Evolutionary conservation across 1,139 yeast species (phyloP).

Genomic region (Kodamaea alishanica): DNA sequence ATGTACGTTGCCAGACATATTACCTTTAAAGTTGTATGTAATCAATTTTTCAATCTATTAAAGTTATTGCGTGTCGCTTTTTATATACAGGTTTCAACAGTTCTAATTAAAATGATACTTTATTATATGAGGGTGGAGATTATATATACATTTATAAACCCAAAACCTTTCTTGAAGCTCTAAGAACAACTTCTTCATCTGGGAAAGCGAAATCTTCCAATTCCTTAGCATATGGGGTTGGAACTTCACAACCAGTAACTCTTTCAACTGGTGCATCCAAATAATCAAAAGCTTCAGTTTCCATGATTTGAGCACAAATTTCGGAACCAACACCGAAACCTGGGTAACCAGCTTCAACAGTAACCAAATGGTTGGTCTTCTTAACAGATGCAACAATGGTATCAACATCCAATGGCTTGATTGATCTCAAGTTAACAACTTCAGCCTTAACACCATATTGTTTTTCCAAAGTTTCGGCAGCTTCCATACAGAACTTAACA

Average conservation of each 20-base stretch:
- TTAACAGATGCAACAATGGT: constrained; percentile 83
- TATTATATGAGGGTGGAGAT: constrained; percentile 1
- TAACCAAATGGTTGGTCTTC: constrained; percentile 94
- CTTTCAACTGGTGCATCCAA: constrained; percentile 98
- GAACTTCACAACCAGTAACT: constrained; percentile 99
- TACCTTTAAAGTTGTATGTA: neutral
- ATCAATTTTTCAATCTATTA: neutral
- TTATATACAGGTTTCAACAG: neutral
- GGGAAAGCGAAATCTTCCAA: constrained; percentile 99
- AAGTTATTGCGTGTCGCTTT: neutral
- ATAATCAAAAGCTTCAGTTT: constrained; percentile 96
- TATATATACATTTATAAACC: constrained; percentile 43
- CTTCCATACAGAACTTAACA: constrained; percentile 79
- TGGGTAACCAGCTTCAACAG: constrained; percentile 98
- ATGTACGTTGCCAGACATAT: constrained; percentile 11
- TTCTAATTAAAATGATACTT: neutral
- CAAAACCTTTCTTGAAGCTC: constrained; percentile 88
- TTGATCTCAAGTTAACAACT: constrained; percentile 92
- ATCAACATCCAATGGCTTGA: constrained; percentile 92
- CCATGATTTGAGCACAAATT: constrained; percentile 97
- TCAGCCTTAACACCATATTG: constrained; percentile 88
- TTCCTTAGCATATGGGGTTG: constrained; percentile 96
- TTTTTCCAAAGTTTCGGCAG: constrained; percentile 82
- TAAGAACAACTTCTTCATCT: constrained; percentile 82
- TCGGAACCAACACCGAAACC: constrained; percentile 98